phyloP scores from a whole-genome alignment of 352 stramenopile species.

The Pythium periplocum region DNA sequence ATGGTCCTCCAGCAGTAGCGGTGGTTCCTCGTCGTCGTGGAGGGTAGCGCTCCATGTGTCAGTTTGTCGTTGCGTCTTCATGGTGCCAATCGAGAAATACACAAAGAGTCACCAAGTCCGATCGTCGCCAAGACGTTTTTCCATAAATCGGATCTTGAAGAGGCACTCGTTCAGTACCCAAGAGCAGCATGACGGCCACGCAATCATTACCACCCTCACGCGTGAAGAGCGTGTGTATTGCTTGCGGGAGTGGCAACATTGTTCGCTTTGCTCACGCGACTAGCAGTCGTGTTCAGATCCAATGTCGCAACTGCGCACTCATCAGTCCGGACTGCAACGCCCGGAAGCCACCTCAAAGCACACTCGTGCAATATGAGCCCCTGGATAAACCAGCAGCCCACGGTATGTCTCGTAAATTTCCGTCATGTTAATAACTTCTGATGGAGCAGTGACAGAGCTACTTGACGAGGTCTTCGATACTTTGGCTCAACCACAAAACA shows the following conservation, averaged over 20 bases:
- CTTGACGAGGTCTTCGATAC: slow-evolving; percentile 41
- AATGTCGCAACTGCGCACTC: slow-evolving; percentile 46
- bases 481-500: slow-evolving; percentile 30
- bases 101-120: too few species aligned
- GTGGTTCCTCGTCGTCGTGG: slow-evolving; percentile 44
- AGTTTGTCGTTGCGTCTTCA: not conserved
- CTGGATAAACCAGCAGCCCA: slow-evolving; percentile 26
- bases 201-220: slow-evolving; percentile 10
- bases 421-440: not conserved
- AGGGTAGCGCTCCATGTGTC: slow-evolving; percentile 3
- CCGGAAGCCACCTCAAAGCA: too few species aligned
- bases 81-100: not conserved
- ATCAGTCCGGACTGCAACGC: slow-evolving; percentile 40
- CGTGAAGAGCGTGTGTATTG: slow-evolving; percentile 42
- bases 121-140: not conserved
- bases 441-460: slow-evolving; percentile 25
- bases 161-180: too few species aligned
- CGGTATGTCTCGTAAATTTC: slow-evolving; percentile 2
- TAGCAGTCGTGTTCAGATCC: slow-evolving; percentile 10
- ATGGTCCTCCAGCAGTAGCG: slow-evolving; percentile 23
- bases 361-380: slow-evolving; percentile 11
- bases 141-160: not conserved
- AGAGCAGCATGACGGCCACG: not conserved
- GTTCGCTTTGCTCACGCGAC: not conserved
- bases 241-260: slow-evolving; percentile 40